Base-by-base conservation (phyloP, 352 stramenopile genomes). In the Phytopythium montanum region DNA sequence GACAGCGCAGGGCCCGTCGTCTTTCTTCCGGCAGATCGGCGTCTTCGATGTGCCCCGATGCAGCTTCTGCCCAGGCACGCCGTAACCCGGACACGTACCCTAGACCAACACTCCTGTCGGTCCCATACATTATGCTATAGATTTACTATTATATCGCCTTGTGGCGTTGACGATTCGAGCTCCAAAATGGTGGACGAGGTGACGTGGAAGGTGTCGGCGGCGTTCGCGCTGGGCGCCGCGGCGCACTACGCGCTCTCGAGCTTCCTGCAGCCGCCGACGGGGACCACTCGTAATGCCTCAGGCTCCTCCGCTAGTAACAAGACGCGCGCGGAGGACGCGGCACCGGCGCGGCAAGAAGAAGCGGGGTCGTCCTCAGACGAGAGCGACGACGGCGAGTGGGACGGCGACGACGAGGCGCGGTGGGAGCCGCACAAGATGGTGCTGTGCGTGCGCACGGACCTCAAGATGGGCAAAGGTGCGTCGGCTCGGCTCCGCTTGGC, bases 401-500 rank as follows among this genome's bases (percentile, higher is more conserved):
- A 91, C 41, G 85, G 72, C 61, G 70, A 73, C 42, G 83, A 94
- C 52, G 74, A 74, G 8, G 61, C 68, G 36, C 77, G 54, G 59
- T 92, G 70, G 75, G 57, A 78, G 59, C 84, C 84, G 23, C 86
- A 95, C 75, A 97, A 96, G 65, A 98, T 98, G 92, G 89, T 99
- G 54, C 81, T 99, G 21, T 96, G 90, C 60, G 96, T 98, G 64
- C 96, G 97, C 64, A 96, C 87, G 34, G 86, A 97, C 72, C 75
- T 99, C 44, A 95, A 92, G 68, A 99, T 99, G 96, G 91, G 92
- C 66, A 98, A 98, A 79, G 96, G 95, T 88, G 85, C 74, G 72
- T 78, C 9, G 33, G 5, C 33, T 38, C 5, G 5, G 33, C 33
- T 16, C 1, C 9, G 6, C 10, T 8, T 16, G 33, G 33, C 33